A percentile compares a stretch with the other conserved stretches of the same genome.
Conservation (phyloP, 1,284 basidiomycete genomes). For the Clitocybe nebularis region DNA sequence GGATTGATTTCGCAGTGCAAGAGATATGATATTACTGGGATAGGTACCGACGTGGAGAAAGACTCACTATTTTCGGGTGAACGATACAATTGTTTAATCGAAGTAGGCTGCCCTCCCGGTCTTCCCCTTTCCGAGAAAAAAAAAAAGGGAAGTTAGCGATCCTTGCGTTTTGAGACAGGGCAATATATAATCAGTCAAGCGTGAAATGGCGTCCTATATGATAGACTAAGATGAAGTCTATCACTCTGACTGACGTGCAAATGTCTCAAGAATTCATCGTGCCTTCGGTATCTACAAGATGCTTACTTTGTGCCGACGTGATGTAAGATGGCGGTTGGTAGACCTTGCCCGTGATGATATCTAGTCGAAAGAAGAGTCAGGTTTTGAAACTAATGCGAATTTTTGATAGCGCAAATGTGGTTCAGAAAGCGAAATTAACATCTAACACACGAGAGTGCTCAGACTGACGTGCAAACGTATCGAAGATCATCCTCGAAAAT, state of each 20-base stretch:
- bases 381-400: no score
- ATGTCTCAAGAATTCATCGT: slow-evolving; percentile 35
- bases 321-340: no score
- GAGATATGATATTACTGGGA: slow-evolving; percentile 4
- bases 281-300: not conserved
- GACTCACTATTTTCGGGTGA: slow-evolving; percentile 13
- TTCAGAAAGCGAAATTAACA: slow-evolving; percentile 30
- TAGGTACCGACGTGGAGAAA: not conserved
- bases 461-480: slow-evolving; percentile 53
- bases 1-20: slow-evolving; percentile 5
- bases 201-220: slow-evolving; percentile 35
- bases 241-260: slow-evolving; percentile 56
- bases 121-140: no score
- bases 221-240: slow-evolving; percentile 15
- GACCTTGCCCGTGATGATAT: no score
- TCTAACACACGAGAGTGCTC: slow-evolving; percentile 27
- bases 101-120: no score
- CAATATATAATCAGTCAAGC: slow-evolving; percentile 28
- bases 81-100: no score
- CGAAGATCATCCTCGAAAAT: slow-evolving; percentile 31
- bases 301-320: no score
- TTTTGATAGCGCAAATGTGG: no score
- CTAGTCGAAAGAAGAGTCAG: no score
- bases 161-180: no score
- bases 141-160: no score